These are phyloP conservation scores for Epichloe gansuensis DNA, from an alignment of 2,329 filamentous ascomycete species.

Conservation along the genomic window DNA sequence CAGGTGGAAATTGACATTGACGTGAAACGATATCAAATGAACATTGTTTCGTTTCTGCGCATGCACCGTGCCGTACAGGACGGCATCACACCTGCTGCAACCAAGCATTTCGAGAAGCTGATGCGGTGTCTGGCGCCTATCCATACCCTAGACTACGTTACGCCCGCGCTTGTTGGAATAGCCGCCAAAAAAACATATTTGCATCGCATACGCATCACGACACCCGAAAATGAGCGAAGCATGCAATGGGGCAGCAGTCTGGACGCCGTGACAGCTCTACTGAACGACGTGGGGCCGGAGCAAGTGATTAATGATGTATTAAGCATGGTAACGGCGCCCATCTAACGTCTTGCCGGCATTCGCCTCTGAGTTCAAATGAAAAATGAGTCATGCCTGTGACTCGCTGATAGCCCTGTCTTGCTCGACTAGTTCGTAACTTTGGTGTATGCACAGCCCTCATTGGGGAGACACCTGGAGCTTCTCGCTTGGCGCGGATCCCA, in stretches of 20 bases:
- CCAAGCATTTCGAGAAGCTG: constrained; percentile 60
- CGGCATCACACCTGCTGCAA: constrained; percentile 66
- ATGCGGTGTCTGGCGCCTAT: constrained; percentile 64
- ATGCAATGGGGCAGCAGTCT: constrained; percentile 85
- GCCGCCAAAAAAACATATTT: constrained; percentile 79
- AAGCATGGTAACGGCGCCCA: constrained; percentile 34
- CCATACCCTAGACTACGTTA: constrained; percentile 67
- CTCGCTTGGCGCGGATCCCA: too few species aligned
- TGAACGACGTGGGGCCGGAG: constrained; percentile 49
- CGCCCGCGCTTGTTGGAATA: constrained; percentile 70
- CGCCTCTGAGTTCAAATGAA: neutral
- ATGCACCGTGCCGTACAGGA: constrained; percentile 73
- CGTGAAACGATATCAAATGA: constrained; percentile 71
- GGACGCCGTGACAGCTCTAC: constrained; percentile 50
- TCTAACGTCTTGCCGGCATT: neutral
- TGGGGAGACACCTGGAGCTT: too few species aligned
- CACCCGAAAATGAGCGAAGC: constrained; percentile 64
- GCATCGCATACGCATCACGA: constrained; percentile 64
- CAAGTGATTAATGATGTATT: constrained; percentile 54
- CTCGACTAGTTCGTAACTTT: neutral
- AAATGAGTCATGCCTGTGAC: neutral
- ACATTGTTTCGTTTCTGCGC: constrained; percentile 75
- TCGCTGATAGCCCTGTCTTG: neutral
- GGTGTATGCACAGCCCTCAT: neutral
- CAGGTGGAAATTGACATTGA: constrained; percentile 58